A percentile compares a stretch with the other conserved stretches of the same genome.
Conservation (phyloP, 176 grass and related monocot genomes). For the Triticum turgidum region DNA sequence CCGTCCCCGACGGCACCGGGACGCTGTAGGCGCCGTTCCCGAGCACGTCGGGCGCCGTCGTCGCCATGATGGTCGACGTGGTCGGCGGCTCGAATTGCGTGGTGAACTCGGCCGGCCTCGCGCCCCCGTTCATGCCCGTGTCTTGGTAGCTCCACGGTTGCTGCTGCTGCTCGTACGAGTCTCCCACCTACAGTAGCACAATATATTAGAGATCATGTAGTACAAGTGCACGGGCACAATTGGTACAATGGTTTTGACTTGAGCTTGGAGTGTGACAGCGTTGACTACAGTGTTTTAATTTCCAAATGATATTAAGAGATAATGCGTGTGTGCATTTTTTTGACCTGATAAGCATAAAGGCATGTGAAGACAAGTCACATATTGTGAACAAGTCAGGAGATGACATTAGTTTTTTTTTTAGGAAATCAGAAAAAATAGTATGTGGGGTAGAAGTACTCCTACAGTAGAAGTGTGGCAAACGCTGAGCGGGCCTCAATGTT, state of each 20-base stretch:
- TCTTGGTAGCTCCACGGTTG: conserved; percentile 56
- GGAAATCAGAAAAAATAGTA: too few species aligned
- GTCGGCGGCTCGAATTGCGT: conserved; percentile 24
- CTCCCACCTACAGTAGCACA: conserved; percentile 14
- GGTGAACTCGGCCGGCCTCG: conserved; percentile 7
- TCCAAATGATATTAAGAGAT: background rate
- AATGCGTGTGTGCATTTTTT: too few species aligned
- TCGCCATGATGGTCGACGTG: background rate
- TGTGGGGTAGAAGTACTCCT: too few species aligned
- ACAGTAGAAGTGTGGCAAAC: too few species aligned
- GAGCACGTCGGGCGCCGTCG: background rate
- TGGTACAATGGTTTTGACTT: background rate
- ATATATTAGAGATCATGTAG: background rate
- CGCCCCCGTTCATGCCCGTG: conserved; percentile 2
- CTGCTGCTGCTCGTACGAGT: conserved; percentile 34
- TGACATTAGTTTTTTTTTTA: background rate
- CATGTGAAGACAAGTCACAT: background rate
- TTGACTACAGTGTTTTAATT: background rate
- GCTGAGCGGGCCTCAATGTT: too few species aligned
- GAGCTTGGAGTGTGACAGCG: background rate
- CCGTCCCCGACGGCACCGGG: background rate
- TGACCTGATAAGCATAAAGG: too few species aligned
- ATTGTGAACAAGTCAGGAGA: background rate
- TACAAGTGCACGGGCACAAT: background rate
- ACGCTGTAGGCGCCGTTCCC: background rate